These are phyloP conservation scores for Claviceps maximensis DNA, from an alignment of 2,329 filamentous ascomycete genomes.

Conservation along the genomic window DNA sequence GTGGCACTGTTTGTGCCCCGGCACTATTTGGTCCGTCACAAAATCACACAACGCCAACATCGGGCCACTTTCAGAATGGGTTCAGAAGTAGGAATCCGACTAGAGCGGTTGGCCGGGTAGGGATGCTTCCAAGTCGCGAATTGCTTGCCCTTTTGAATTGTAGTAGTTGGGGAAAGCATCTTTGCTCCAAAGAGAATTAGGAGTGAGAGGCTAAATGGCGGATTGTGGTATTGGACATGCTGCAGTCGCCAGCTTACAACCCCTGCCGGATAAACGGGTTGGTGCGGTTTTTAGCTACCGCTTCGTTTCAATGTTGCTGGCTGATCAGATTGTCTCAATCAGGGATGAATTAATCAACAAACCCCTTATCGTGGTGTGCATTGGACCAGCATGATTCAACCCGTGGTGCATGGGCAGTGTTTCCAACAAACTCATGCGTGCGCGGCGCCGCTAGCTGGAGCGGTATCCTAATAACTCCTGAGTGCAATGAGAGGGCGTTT, in stretches of 20 bases:
- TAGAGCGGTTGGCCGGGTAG: not conserved
- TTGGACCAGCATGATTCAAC: not conserved
- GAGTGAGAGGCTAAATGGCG: not conserved
- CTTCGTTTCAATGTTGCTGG: not conserved
- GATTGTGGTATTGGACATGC: not conserved
- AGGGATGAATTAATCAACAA: too few species aligned
- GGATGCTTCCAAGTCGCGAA: not conserved
- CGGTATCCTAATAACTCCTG: too few species aligned
- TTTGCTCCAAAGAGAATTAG: not conserved
- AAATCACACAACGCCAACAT: not conserved
- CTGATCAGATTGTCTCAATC: not conserved
- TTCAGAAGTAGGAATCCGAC: not conserved
- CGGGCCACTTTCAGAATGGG: not conserved
- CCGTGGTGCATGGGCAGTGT: not conserved
- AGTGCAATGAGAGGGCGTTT: too few species aligned
- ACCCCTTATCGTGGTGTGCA: not conserved
- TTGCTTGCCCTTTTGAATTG: not conserved
- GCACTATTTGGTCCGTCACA: not conserved
- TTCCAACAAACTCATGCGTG: not conserved
- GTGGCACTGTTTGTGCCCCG: not conserved
- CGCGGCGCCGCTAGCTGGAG: not conserved
- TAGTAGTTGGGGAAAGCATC: not conserved
- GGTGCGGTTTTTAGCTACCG: not conserved
- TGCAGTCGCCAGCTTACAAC: not conserved
- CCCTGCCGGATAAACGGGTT: conserved; percentile 1